A percentile compares a stretch with the other conserved stretches of the same genome.
These are phyloP conservation scores for Neonectria punicea DNA, from an alignment of 2,329 filamentous ascomycete genomes.

Conservation along the genomic window DNA sequence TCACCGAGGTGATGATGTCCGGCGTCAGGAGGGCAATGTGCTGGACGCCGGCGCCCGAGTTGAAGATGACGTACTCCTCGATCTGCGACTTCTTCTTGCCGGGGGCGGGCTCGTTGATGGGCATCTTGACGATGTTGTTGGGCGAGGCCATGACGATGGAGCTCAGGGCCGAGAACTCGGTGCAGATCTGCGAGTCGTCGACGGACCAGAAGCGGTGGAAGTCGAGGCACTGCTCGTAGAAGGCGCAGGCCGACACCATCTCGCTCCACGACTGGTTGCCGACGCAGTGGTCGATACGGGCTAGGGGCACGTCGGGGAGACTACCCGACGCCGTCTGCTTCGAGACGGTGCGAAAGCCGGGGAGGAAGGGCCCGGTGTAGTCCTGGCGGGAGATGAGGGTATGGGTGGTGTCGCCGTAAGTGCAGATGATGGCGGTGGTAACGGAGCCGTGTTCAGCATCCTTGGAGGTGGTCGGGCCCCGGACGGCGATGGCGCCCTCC, in stretches of 20 bases:
- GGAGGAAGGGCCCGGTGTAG: constrained; percentile 84
- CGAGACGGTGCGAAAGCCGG: constrained; percentile 75
- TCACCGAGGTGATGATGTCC: constrained; percentile 82
- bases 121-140: constrained; percentile 94
- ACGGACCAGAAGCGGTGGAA: constrained; percentile 99
- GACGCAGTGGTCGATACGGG: constrained; percentile 93
- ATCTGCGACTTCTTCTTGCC: constrained; percentile 95
- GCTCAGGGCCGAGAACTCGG: constrained; percentile 88
- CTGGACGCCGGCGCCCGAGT: constrained; percentile 89
- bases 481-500: constrained; percentile 70
- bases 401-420: constrained; percentile 95
- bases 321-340: constrained; percentile 50
- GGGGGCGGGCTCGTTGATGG: constrained; percentile 93
- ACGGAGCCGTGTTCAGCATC: constrained; percentile 75
- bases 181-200: constrained; percentile 92
- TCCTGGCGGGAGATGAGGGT: constrained; percentile 80
- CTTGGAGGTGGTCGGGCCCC: constrained; percentile 63
- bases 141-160: constrained; percentile 90
- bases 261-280: constrained; percentile 97
- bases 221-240: constrained; percentile 88
- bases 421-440: constrained; percentile 82
- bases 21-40: constrained; percentile 88
- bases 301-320: constrained; percentile 73
- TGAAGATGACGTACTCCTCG: constrained; percentile 92
- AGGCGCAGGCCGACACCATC: constrained; percentile 74